phyloP scores from a whole-genome alignment of 371 early-diverging fungal species.

The Mucor lusitanicus region DNA sequence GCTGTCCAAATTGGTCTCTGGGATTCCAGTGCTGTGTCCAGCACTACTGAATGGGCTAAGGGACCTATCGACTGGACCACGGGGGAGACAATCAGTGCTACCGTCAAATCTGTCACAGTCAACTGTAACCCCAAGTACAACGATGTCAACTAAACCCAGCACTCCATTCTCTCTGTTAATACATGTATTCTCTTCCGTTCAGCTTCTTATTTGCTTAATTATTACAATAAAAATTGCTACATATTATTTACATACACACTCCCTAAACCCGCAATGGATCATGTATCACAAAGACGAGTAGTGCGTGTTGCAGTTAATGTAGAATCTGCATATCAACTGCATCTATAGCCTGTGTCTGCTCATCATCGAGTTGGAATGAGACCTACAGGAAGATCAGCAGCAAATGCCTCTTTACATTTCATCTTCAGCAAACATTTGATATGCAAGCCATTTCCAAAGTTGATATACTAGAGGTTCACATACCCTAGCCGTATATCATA shows the following conservation, averaged over 20 bases:
- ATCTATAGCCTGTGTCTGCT: background rate
- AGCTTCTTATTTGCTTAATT: background rate
- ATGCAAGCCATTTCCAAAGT: too few relatives aligned
- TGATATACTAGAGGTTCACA: too few relatives aligned
- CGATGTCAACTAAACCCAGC: background rate
- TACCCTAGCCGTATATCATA: too few relatives aligned
- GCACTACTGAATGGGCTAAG: slow-evolving; percentile 46
- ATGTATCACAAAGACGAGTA: background rate
- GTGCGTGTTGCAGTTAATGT: background rate
- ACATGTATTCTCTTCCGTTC: background rate
- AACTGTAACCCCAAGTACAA: slow-evolving; percentile 23
- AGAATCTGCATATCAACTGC: background rate
- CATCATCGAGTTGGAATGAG: background rate
- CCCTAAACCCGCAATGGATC: background rate
- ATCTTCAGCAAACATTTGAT: background rate
- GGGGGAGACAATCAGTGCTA: background rate
- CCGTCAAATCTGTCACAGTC: slow-evolving; percentile 17
- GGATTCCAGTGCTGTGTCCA: slow-evolving; percentile 49
- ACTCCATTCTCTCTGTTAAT: background rate
- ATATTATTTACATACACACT: background rate
- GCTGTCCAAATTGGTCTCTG: slow-evolving; percentile 55
- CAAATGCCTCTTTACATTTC: background rate
- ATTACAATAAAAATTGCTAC: background rate
- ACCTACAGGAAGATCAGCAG: background rate
- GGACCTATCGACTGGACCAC: slow-evolving; percentile 40